These are phyloP conservation scores for Podospora pseudoanserina DNA, from an alignment of 495 filamentous ascomycete genomes.

Conservation along the genomic window DNA sequence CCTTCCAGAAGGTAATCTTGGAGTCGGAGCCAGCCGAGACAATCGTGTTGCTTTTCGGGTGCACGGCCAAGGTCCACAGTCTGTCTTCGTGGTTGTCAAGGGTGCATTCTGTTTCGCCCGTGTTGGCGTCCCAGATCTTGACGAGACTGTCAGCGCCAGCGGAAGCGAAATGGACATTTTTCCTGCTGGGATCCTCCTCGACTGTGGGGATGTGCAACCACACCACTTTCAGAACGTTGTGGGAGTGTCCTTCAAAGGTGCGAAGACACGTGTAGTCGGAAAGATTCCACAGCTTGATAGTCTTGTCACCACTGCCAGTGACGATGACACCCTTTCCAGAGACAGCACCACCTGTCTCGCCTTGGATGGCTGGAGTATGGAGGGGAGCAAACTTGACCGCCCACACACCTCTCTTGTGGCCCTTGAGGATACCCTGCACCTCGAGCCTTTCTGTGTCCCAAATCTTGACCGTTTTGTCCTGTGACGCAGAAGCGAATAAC, in stretches of 20 bases:
- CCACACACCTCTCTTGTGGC: conserved; percentile 94
- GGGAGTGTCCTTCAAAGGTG: conserved; percentile 94
- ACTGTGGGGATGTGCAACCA: conserved; percentile 69
- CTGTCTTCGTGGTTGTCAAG: conserved; percentile 95
- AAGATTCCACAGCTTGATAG: conserved; percentile 91
- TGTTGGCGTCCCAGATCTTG: conserved; percentile 84
- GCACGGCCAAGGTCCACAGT: conserved; percentile 80
- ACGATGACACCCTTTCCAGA: conserved; percentile 72
- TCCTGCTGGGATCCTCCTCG: conserved; percentile 45
- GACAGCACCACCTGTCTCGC: conserved; percentile 55
- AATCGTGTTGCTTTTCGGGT: conserved; percentile 63
- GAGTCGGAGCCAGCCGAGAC: conserved; percentile 88
- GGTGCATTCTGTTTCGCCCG: conserved; percentile 78
- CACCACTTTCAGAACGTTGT: conserved; percentile 87
- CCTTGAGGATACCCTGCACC: conserved; percentile 79
- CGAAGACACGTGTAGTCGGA: conserved; percentile 88
- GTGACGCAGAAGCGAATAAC: conserved; percentile 90
- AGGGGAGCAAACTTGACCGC: conserved; percentile 82
- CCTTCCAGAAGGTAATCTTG: conserved; percentile 89
- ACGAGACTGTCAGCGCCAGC: conserved; percentile 95
- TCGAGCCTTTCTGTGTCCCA: conserved; percentile 89
- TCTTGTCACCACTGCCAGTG: conserved; percentile 92
- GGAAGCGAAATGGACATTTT: conserved; percentile 66
- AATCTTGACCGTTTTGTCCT: conserved; percentile 95
- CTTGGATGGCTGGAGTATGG: conserved; percentile 66